phyloP scores from a whole-genome alignment of 495 filamentous ascomycete genomes.

The Cercophora scortea region DNA sequence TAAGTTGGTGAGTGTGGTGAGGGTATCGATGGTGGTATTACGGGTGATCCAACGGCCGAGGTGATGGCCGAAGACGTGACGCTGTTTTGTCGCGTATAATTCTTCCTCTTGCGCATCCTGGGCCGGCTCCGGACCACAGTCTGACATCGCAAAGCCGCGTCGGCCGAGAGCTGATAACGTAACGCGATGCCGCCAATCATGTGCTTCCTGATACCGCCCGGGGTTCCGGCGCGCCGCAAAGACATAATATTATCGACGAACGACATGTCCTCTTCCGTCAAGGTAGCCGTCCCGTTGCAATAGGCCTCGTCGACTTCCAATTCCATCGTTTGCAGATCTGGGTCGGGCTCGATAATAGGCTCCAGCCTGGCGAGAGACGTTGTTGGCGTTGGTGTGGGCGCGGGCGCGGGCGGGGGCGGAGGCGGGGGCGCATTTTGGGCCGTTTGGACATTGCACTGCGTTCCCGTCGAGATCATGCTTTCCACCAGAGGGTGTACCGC shows the following conservation, averaged over 20 bases:
- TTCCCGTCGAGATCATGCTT: constrained; percentile 26
- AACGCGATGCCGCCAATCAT: constrained; percentile 19
- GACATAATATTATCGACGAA: constrained; percentile 3
- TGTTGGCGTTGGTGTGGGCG: constrained; percentile 1
- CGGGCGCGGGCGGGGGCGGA: not conserved
- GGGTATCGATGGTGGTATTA: constrained; percentile 8
- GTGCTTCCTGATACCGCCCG: constrained; percentile 28
- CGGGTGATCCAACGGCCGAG: constrained; percentile 9
- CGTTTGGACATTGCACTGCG: constrained; percentile 28
- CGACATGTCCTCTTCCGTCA: not conserved
- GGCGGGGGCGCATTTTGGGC: constrained; percentile 2
- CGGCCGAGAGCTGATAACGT: constrained; percentile 30
- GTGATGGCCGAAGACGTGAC: constrained; percentile 9
- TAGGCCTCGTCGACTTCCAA: constrained; percentile 24
- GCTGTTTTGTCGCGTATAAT: constrained; percentile 6
- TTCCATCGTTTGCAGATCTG: constrained; percentile 7
- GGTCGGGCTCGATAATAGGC: not conserved
- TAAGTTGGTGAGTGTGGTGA: not conserved
- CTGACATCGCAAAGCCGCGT: constrained; percentile 32
- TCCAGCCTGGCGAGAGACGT: not conserved
- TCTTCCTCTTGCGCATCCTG: constrained; percentile 36
- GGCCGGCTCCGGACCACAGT: constrained; percentile 34
- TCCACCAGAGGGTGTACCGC: constrained; percentile 19
- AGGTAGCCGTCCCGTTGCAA: constrained; percentile 1
- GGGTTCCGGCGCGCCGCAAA: constrained; percentile 17